Base-by-base conservation (phyloP, 179 eudicot genomes). In the Patellifolia procumbens region DNA sequence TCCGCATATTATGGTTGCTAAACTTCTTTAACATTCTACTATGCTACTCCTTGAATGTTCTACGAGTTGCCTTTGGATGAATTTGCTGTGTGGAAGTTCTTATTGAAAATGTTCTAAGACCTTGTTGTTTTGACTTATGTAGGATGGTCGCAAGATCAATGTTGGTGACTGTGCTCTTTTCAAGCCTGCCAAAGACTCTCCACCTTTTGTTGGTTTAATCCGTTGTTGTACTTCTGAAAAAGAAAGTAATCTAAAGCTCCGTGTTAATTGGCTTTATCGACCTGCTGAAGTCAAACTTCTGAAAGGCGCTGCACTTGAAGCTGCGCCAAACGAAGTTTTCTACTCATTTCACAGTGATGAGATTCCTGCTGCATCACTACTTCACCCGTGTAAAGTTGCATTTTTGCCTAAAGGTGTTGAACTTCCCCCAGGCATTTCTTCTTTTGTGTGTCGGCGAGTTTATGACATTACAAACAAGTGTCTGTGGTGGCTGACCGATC, bases 331-430 rank as follows among this genome's bases (percentile, higher is more conserved):
- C 98, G 98, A 96, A 81, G 88, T 91, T 31, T 96, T 93, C 68
- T 93, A 93, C 79, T 96, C 99, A 16, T 96, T 93, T 73, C 97
- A 93, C 65, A 87, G 88, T 88, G 97, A 90, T 87, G 92, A 96
- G 88, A 86, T 88, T 83, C 89, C 92, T 77, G 98, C 96, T 86
- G 98, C 92, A 69, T 91, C 97, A 32, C 78, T 96, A 79, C 88
- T 96, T 29, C 98, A 96, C 87, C 99, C 94, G 35, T 96, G 99
- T 87, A 96, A 91, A 91, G 97, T 96, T 81, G 90, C 99, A 68
- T 96, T 96, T 82, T 87, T 93, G 75, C 96, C 91, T 74, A 90
- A 85, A 89, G 97, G 98, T 81, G 91, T 74, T 81, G 94, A 91
- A 71, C 89, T 96, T 85, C 99, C 98, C 35, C 66, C 89, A 75